A percentile compares a stretch with the other conserved stretches of the same genome.
Evolutionary conservation across 371 early-diverging fungal genomes (phyloP).

Genomic region (Mucor saturninus): DNA sequence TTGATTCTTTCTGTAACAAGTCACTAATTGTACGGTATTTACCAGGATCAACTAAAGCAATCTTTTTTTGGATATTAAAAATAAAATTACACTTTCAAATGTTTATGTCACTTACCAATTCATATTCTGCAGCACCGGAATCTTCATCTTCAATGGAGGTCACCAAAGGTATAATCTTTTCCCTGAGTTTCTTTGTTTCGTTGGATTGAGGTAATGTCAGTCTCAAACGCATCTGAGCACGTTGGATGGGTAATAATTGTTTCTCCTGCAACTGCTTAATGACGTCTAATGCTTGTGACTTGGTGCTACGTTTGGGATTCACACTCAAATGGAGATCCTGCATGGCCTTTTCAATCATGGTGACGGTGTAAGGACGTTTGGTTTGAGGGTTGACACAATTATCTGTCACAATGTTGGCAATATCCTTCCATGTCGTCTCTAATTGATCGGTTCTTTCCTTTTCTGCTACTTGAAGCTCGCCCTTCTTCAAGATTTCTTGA

Average conservation of each 20-base stretch:
- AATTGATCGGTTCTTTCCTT: constrained; percentile 91
- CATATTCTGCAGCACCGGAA: constrained; percentile 73
- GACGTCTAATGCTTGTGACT: constrained; percentile 89
- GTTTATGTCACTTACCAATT: constrained; percentile 62
- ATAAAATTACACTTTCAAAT: neutral
- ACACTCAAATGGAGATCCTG: constrained; percentile 89
- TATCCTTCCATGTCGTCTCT: constrained; percentile 83
- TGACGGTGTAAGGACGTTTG: constrained; percentile 92
- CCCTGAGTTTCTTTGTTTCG: constrained; percentile 87
- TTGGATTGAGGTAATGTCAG: constrained; percentile 75
- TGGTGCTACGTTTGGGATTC: constrained; percentile 85
- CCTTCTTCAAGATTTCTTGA: constrained; percentile 91
- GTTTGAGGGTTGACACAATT: constrained; percentile 95
- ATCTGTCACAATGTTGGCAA: constrained; percentile 92
- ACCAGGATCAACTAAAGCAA: constrained; percentile 92
- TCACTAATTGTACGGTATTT: constrained; percentile 85
- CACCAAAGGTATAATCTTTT: constrained; percentile 74
- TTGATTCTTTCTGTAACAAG: constrained; percentile 78
- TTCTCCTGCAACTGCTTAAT: constrained; percentile 91
- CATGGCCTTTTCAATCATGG: constrained; percentile 98
- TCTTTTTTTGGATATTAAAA: constrained; percentile 43
- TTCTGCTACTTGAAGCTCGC: constrained; percentile 95
- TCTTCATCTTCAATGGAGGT: constrained; percentile 89
- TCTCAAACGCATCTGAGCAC: constrained; percentile 92
- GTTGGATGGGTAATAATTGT: constrained; percentile 85